Conservation (phyloP, 257 asterid genomes). For the Phtheirospermum japonicum region DNA sequence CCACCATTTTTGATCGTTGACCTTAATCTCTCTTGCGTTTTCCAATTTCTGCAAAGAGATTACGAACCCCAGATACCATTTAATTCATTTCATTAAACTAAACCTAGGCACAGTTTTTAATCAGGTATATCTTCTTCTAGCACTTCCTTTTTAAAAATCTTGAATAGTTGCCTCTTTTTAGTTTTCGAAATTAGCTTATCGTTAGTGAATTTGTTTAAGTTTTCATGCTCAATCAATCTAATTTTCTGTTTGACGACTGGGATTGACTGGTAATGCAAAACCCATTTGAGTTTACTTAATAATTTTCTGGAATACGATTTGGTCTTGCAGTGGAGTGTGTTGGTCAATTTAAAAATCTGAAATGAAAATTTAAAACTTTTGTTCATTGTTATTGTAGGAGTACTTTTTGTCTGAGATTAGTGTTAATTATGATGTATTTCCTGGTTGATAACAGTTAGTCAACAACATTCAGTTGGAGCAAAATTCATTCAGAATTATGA, state of each 20-base stretch:
- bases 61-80: no score
- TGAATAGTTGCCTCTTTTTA: no score
- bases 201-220: neutral
- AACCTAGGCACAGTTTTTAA: conserved; percentile 15
- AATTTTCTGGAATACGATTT: neutral
- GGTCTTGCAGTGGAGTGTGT: no score
- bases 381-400: no score
- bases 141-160: no score
- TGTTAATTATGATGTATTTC: neutral
- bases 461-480: conserved; percentile 6
- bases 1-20: conserved; percentile 20
- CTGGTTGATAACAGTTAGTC: conserved; percentile 5
- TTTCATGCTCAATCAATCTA: neutral
- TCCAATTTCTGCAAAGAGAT: conserved; percentile 19
- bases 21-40: conserved; percentile 19
- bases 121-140: conserved; percentile 26
- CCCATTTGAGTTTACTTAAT: neutral
- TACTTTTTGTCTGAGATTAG: neutral
- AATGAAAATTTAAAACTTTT: no score
- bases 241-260: conserved; percentile 4
- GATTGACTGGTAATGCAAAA: conserved; percentile 18
- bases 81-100: conserved; percentile 9
- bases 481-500: conserved; percentile 41
- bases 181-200: no score
- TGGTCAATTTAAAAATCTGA: no score